Evolutionary conservation across 768 basidiomycete genomes (phyloP).

Genomic region (Strobilomyces confusus): DNA sequence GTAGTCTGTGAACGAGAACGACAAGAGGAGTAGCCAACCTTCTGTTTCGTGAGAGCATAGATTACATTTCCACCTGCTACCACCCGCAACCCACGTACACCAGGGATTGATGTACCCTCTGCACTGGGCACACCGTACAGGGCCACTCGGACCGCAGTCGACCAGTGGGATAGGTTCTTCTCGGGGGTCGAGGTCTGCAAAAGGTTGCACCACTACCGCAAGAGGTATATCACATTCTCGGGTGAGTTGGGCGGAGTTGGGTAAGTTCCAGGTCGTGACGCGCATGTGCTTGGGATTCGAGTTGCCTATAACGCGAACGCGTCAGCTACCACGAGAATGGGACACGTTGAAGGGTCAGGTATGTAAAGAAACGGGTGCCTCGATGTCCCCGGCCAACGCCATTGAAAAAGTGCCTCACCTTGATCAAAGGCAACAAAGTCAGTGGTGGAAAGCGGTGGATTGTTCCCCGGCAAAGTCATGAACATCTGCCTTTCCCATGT

Average conservation of each 20-base stretch:
- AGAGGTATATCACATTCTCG: constrained; percentile 82
- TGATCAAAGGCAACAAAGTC: constrained; percentile 92
- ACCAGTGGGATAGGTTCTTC: constrained; percentile 82
- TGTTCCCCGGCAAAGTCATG: constrained; percentile 55
- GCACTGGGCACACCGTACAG: constrained; percentile 80
- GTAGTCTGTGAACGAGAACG: constrained; percentile 1
- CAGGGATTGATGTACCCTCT: constrained; percentile 92
- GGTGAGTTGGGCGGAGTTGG: constrained; percentile 73
- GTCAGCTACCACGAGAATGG: constrained; percentile 12
- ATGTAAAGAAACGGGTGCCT: neutral
- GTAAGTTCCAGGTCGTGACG: constrained; percentile 86
- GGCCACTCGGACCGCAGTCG: constrained; percentile 65
- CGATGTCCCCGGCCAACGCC: neutral
- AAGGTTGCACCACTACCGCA: constrained; percentile 83
- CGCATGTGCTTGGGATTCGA: constrained; percentile 89
- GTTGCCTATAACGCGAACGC: constrained; percentile 51
- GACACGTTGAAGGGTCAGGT: neutral
- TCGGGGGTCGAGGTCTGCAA: constrained; percentile 71
- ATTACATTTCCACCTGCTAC: constrained; percentile 89
- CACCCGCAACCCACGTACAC: constrained; percentile 81
- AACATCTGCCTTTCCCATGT: constrained; percentile 73
- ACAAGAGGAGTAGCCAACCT: constrained; percentile 48
- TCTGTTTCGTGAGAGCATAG: constrained; percentile 79
- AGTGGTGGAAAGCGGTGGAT: constrained; percentile 80
- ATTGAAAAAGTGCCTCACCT: constrained; percentile 38